Conservation (phyloP, 2,329 filamentous ascomycete genomes). For the Teratosphaeria pseudoeucalypti region DNA sequence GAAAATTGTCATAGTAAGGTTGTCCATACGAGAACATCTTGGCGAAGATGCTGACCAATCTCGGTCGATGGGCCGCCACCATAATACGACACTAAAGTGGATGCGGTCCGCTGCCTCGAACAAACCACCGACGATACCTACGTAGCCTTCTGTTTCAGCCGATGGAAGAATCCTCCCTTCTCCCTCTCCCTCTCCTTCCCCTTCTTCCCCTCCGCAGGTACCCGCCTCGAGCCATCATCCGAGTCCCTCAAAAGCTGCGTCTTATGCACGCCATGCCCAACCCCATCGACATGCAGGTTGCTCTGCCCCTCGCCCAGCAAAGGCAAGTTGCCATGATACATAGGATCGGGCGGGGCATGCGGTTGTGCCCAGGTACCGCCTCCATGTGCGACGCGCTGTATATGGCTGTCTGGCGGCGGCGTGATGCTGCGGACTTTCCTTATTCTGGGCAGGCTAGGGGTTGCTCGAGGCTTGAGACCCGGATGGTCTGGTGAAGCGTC, state of each 20-base stretch:
- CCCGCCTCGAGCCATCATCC: background rate
- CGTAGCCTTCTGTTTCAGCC: background rate
- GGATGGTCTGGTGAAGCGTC: background rate
- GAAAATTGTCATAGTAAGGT: no score
- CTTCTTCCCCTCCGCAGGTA: background rate
- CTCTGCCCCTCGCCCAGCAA: background rate
- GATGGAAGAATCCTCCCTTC: background rate
- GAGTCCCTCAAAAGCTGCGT: background rate
- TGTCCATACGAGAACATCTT: no score
- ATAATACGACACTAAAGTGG: background rate
- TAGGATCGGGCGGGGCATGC: background rate
- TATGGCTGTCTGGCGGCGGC: background rate
- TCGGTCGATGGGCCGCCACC: no score
- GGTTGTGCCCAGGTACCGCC: background rate
- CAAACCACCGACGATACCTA: background rate
- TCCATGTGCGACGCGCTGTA: background rate
- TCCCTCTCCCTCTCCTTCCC: background rate
- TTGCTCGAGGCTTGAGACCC: background rate
- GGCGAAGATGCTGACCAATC: no score
- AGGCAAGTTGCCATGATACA: background rate
- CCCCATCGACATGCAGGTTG: background rate
- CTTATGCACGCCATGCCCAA: background rate
- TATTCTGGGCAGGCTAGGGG: background rate
- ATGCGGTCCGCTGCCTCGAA: background rate
- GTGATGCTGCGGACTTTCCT: background rate